Conservation (phyloP, 805 yeast species). For the Candida loeiensis region DNA sequence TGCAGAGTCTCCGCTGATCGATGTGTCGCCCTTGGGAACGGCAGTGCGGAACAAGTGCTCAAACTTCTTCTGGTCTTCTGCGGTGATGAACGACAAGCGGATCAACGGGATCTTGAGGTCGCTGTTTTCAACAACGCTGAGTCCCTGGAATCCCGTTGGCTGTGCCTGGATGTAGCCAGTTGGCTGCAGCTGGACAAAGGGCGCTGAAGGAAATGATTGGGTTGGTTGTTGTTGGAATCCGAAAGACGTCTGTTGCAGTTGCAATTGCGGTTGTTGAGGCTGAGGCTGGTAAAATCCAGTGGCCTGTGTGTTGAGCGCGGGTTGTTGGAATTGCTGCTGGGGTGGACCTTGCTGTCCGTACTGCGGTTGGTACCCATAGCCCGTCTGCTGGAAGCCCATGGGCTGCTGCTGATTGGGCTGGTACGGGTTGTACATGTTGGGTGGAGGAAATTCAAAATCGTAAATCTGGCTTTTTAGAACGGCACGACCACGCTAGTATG, state of each 20-base stretch:
- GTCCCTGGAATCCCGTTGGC: slow-evolving; percentile 44
- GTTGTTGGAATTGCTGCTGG: slow-evolving; percentile 11
- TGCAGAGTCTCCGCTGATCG: slow-evolving; percentile 70
- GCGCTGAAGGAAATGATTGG: slow-evolving; percentile 10
- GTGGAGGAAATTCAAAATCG: background rate
- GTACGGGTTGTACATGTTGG: slow-evolving; percentile 38
- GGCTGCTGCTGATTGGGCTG: slow-evolving; percentile 31
- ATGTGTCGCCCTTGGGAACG: slow-evolving; percentile 65
- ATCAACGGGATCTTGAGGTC: slow-evolving; percentile 68
- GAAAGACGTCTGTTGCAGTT: slow-evolving; percentile 20
- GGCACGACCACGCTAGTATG: too few relatives aligned
- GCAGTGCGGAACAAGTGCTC: slow-evolving; percentile 80
- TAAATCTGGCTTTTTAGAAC: background rate
- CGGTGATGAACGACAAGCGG: slow-evolving; percentile 79
- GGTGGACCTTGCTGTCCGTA: slow-evolving; percentile 9
- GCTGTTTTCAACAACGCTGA: slow-evolving; percentile 47
- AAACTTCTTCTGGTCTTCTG: slow-evolving; percentile 80
- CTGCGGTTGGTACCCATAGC: slow-evolving; percentile 15
- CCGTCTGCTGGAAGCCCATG: slow-evolving; percentile 24
- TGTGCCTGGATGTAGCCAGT: slow-evolving; percentile 40
- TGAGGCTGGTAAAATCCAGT: slow-evolving; percentile 17
- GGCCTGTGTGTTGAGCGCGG: slow-evolving; percentile 29
- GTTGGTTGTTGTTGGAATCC: slow-evolving; percentile 11
- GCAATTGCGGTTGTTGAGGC: slow-evolving; percentile 30
- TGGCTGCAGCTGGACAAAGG: slow-evolving; percentile 26